phyloP scores from a whole-genome alignment of 1,284 basidiomycete species.

The Sanguinoderma infundibulare region DNA sequence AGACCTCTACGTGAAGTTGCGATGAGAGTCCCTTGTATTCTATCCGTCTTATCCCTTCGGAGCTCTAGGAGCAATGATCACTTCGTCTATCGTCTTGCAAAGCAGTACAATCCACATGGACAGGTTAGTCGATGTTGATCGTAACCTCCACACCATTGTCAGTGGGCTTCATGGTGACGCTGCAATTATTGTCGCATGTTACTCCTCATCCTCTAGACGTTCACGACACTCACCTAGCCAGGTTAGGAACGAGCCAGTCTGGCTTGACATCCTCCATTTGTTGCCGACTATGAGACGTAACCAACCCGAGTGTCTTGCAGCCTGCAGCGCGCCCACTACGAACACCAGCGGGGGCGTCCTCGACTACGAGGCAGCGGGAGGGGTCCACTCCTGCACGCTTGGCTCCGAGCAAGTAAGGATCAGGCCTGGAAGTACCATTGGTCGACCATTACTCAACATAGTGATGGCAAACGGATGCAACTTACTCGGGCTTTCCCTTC shows the following conservation, averaged over 20 bases:
- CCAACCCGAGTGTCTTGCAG: constrained; percentile 76
- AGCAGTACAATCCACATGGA: not conserved
- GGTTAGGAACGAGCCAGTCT: constrained; percentile 64
- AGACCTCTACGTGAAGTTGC: constrained; percentile 46
- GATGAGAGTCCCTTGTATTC: not conserved
- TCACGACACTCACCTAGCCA: constrained; percentile 52
- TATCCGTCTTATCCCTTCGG: not conserved
- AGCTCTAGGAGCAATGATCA: not conserved
- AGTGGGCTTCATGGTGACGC: constrained; percentile 49
- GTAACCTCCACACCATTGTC: constrained; percentile 50
- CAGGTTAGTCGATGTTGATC: constrained; percentile 37
- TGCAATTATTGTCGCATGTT: constrained; percentile 23
- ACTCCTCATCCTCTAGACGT: not conserved
- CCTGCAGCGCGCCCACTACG: constrained; percentile 78
- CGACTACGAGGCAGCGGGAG: constrained; percentile 78
- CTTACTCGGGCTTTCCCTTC: constrained; percentile 80
- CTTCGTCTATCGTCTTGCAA: not conserved
- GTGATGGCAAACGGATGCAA: constrained; percentile 1
- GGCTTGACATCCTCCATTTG: constrained; percentile 63
- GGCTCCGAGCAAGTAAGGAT: constrained; percentile 83
- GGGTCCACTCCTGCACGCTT: constrained; percentile 63
- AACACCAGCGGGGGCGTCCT: constrained; percentile 86
- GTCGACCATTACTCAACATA: constrained; percentile 30
- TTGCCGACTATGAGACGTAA: constrained; percentile 76
- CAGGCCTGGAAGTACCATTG: constrained; percentile 60